Conservation (phyloP, 768 basidiomycete genomes). For the Mycena albidolilacea region DNA sequence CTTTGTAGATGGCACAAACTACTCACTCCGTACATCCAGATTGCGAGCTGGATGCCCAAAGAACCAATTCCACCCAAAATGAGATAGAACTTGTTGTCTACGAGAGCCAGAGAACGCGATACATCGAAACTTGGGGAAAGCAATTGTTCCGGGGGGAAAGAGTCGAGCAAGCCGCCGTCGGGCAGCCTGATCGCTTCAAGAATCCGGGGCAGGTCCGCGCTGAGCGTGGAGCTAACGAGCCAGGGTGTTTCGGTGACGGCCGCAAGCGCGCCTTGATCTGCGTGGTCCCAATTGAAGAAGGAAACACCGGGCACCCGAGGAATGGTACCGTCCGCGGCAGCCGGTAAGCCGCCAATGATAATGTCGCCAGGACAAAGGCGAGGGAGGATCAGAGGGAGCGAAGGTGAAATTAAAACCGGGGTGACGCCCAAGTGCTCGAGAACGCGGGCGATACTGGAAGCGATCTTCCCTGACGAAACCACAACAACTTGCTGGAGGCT, state of each 20-base stretch:
- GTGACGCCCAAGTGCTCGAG: constrained; percentile 10
- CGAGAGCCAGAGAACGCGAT: background rate
- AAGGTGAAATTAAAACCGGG: constrained; percentile 11
- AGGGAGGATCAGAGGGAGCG: background rate
- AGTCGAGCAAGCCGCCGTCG: background rate
- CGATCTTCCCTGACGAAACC: background rate
- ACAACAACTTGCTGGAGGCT: constrained; percentile 7
- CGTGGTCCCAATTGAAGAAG: constrained; percentile 25
- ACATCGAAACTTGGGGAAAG: background rate
- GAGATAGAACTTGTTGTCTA: background rate
- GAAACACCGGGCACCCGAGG: constrained; percentile 5
- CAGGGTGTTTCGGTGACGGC: constrained; percentile 7
- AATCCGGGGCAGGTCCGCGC: background rate
- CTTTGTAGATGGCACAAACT: background rate
- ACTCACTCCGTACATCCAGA: constrained; percentile 60
- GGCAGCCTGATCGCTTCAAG: background rate
- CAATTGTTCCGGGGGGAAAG: background rate
- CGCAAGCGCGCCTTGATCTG: constrained; percentile 14
- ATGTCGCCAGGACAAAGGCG: background rate
- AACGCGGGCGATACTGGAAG: constrained; percentile 5
- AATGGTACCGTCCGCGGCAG: constrained; percentile 3
- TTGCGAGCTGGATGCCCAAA: constrained; percentile 54
- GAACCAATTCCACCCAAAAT: constrained; percentile 56
- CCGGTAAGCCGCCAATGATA: background rate
- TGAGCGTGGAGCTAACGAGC: constrained; percentile 5